Evolutionary conservation across 140 eudicot species (phyloP).

Genomic region (Bidens hawaiensis): DNA sequence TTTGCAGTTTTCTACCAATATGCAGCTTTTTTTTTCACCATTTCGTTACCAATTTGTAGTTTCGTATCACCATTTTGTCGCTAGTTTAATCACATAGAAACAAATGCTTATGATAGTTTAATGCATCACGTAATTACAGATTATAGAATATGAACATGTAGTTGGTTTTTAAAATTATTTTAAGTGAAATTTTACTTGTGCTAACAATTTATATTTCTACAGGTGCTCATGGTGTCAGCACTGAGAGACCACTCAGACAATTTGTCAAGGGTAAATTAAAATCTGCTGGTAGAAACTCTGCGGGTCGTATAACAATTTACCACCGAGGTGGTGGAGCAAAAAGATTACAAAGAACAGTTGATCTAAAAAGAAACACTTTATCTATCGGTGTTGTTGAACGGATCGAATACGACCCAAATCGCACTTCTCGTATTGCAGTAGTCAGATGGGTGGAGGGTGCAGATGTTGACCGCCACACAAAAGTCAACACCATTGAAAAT

Average conservation of each 20-base stretch:
- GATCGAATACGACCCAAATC: conserved; percentile 60
- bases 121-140: not conserved
- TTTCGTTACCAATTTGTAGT: not conserved
- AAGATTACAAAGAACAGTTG: conserved; percentile 36
- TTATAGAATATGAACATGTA: not conserved
- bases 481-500: conserved; percentile 15
- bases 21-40: not conserved
- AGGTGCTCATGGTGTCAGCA: conserved; percentile 23
- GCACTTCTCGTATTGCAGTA: conserved; percentile 54
- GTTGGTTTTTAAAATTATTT: not conserved
- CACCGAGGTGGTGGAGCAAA: conserved; percentile 56
- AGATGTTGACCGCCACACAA: conserved; percentile 22
- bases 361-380: conserved; percentile 46
- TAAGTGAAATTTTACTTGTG: not conserved
- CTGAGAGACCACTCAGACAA: conserved; percentile 32
- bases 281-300: conserved; percentile 45
- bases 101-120: not conserved
- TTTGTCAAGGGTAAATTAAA: conserved; percentile 31
- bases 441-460: conserved; percentile 55
- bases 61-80: not conserved
- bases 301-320: conserved; percentile 41
- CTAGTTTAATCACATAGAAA: not conserved
- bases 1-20: not conserved
- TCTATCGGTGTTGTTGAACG: conserved; percentile 50
- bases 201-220: conserved; percentile 5